Conservation (phyloP, 1,284 basidiomycete species). For the Phaffia rhodozyma region DNA sequence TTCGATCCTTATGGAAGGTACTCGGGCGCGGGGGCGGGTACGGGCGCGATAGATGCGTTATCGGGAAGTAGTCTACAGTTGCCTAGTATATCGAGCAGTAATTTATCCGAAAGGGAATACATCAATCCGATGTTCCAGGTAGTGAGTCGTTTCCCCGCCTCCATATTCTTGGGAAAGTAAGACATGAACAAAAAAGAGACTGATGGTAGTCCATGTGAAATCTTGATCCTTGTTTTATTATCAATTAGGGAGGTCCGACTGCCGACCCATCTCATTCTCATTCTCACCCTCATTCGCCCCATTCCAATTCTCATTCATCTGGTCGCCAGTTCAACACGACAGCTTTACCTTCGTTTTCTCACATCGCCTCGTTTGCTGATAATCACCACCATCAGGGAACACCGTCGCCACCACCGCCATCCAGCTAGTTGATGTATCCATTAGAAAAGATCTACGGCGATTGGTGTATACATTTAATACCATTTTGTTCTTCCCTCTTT, state of each 20-base stretch:
- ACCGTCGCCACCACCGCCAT: conserved; percentile 44
- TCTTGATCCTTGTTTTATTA: conserved; percentile 20
- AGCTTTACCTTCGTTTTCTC: conserved; percentile 34
- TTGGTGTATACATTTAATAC: no score
- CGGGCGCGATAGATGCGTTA: conserved; percentile 11
- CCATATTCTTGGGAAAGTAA: conserved; percentile 21
- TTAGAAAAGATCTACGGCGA: no score
- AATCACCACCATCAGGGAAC: conserved; percentile 45
- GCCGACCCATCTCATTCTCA: conserved; percentile 33
- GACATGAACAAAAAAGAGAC: no score
- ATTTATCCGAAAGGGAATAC: conserved; percentile 29
- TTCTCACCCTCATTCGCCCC: conserved; percentile 23
- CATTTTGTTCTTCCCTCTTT: neutral
- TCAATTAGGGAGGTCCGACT: conserved; percentile 39
- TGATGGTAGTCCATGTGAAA: conserved; percentile 17
- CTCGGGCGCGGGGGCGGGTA: conserved; percentile 29
- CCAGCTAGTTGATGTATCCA: no score
- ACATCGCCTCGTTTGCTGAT: conserved; percentile 62
- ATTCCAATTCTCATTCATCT: conserved; percentile 17
- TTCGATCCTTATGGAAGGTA: conserved; percentile 33
- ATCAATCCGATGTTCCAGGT: conserved; percentile 88
- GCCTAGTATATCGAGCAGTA: conserved; percentile 39
- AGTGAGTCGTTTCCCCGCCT: conserved; percentile 42
- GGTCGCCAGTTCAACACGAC: conserved; percentile 23
- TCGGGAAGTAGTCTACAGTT: conserved; percentile 25